phyloP scores from a whole-genome alignment of 257 asterid species.

The Solanum tarapatanum region DNA sequence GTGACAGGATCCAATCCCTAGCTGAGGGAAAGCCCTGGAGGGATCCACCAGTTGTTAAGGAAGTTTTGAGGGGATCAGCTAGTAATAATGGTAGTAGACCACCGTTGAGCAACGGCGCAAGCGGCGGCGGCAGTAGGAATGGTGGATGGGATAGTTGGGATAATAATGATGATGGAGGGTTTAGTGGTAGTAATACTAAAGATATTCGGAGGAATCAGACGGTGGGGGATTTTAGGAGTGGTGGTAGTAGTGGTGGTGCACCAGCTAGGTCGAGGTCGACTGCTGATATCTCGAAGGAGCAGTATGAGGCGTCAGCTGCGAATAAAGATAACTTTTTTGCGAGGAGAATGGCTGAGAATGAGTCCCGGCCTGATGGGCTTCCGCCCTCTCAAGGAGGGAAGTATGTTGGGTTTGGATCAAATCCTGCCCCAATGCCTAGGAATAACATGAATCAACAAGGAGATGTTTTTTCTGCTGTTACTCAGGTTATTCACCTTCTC shows the following conservation, averaged over 20 bases:
- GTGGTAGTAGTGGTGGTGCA: conserved; percentile 34
- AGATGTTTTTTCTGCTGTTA: conserved; percentile 67
- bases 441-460: conserved; percentile 26
- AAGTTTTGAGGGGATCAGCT: conserved; percentile 6
- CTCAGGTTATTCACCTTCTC: conserved; percentile 36
- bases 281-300: conserved; percentile 42
- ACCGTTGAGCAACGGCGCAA: conserved; percentile 33
- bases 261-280: conserved; percentile 62
- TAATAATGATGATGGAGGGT: conserved; percentile 44
- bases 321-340: conserved; percentile 65
- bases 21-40: conserved; percentile 90
- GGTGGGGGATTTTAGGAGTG: conserved; percentile 69
- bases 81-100: conserved; percentile 31
- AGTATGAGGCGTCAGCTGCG: conserved; percentile 80
- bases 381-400: conserved; percentile 95
- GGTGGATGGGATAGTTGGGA: conserved; percentile 86
- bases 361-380: conserved; percentile 65
- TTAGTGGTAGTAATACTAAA: conserved; percentile 14
- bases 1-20: conserved; percentile 74
- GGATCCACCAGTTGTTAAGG: conserved; percentile 78
- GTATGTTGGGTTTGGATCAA: conserved; percentile 87
- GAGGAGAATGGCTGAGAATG: conserved; percentile 56
- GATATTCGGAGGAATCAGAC: conserved; percentile 64
- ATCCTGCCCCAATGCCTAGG: conserved; percentile 34
- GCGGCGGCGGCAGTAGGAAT: conserved; percentile 35